phyloP scores from a whole-genome alignment of 495 filamentous ascomycete genomes.

The Penicillium coffeae region DNA sequence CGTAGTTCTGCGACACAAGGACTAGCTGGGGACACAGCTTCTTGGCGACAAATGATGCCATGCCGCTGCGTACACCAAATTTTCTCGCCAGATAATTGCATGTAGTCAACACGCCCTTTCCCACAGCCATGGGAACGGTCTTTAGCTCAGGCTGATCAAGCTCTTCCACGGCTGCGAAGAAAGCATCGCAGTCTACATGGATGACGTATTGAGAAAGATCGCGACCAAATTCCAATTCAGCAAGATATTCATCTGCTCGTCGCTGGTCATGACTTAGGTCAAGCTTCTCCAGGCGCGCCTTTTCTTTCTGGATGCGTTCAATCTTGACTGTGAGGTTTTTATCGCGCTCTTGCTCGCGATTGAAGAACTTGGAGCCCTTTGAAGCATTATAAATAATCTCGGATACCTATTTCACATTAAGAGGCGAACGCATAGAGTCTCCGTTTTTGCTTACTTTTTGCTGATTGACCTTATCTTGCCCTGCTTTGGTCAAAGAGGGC shows the following conservation, averaged over 20 bases:
- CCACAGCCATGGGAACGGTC: slow-evolving; percentile 88
- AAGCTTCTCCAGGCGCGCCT: slow-evolving; percentile 69
- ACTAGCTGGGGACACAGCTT: slow-evolving; percentile 89
- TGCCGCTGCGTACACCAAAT: slow-evolving; percentile 87
- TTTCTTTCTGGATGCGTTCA: slow-evolving; percentile 70
- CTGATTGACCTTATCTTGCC: slow-evolving; percentile 93
- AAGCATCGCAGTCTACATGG: slow-evolving; percentile 96
- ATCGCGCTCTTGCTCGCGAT: slow-evolving; percentile 81
- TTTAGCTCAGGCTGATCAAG: slow-evolving; percentile 87
- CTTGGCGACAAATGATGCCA: slow-evolving; percentile 93
- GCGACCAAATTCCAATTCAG: slow-evolving; percentile 69
- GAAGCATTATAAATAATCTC: slow-evolving; percentile 97
- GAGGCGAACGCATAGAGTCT: not conserved
- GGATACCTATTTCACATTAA: slow-evolving; percentile 58
- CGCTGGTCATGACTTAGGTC: slow-evolving; percentile 70
- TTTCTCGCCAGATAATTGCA: slow-evolving; percentile 92
- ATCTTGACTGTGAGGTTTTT: slow-evolving; percentile 83
- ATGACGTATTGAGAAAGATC: slow-evolving; percentile 84
- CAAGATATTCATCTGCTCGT: slow-evolving; percentile 76
- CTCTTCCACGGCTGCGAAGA: slow-evolving; percentile 94
- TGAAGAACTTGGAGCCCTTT: slow-evolving; percentile 96
- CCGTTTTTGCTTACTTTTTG: slow-evolving; percentile 54
- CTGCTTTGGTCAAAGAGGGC: slow-evolving; percentile 89
- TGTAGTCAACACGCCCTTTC: slow-evolving; percentile 85
- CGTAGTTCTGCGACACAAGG: slow-evolving; percentile 77